phyloP scores from a whole-genome alignment of 192 early-diverging fungal species.

The Umbelopsis sp. region DNA sequence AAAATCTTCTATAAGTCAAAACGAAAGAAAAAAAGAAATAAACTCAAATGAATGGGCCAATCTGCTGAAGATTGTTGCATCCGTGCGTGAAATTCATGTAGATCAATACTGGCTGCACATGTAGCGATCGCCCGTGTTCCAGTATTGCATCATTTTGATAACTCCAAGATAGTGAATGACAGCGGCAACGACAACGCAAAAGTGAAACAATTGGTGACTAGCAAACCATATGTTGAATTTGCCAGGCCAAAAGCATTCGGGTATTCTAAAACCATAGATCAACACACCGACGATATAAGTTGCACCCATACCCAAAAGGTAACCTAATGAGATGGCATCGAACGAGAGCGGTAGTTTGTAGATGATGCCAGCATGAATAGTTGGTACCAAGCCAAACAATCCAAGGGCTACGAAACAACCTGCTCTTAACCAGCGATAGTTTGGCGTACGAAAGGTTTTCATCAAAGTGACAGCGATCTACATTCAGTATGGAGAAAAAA shows the following conservation, averaged over 20 bases:
- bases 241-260: conserved; percentile 83
- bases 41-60: too few relatives aligned
- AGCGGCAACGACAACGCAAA: conserved; percentile 10
- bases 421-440: conserved; percentile 80
- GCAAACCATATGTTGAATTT: conserved; percentile 68
- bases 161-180: conserved; percentile 7
- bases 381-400: conserved; percentile 71
- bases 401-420: conserved; percentile 81
- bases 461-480: conserved; percentile 56
- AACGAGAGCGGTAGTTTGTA: conserved; percentile 51
- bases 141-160: conserved; percentile 16
- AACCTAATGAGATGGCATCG: conserved; percentile 58
- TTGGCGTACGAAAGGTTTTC: conserved; percentile 67
- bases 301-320: conserved; percentile 68
- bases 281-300: conserved; percentile 78
- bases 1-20: too few relatives aligned
- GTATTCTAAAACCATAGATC: conserved; percentile 78
- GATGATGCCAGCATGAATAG: conserved; percentile 60
- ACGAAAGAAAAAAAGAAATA: neutral
- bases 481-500: conserved; percentile 20
- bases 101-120: neutral
- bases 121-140: conserved; percentile 8
- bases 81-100: neutral
- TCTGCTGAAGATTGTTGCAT: too few relatives aligned
- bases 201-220: conserved; percentile 18